Evolutionary conservation across 305 asterid species (phyloP).

Genomic region (Salvia sclarea): DNA sequence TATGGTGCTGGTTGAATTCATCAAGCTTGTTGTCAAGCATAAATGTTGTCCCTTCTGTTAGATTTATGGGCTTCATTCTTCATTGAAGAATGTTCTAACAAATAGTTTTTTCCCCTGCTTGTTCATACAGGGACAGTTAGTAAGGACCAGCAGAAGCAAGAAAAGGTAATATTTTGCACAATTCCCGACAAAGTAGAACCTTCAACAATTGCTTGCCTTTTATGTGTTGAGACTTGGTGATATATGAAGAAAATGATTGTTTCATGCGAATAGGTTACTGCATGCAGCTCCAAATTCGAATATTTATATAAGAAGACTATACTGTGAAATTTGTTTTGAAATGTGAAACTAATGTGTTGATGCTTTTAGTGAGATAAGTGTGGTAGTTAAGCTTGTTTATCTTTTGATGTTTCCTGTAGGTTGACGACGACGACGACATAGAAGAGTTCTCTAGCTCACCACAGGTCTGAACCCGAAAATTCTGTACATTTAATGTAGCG

Average conservation of each 20-base stretch:
- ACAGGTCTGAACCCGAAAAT: slow-evolving; percentile 34
- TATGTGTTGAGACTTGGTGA: slow-evolving; percentile 3
- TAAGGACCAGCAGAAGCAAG: slow-evolving; percentile 34
- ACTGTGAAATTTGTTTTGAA: too few relatives aligned
- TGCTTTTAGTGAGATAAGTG: not conserved
- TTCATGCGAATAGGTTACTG: not conserved
- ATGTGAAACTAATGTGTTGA: not conserved
- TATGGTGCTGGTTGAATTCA: slow-evolving; percentile 7
- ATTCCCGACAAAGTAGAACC: not conserved
- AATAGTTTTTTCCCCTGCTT: not conserved
- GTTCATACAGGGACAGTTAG: slow-evolving; percentile 36
- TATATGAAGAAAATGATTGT: not conserved
- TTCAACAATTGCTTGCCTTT: not conserved
- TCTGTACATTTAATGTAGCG: not conserved
- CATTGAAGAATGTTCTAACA: slow-evolving; percentile 1
- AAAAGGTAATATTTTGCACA: slow-evolving; percentile 38
- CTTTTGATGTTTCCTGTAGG: slow-evolving; percentile 40
- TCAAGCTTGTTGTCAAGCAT: slow-evolving; percentile 13
- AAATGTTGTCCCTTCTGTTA: not conserved
- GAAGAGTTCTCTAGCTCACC: slow-evolving; percentile 67
- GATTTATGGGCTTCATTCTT: not conserved
- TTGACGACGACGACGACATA: slow-evolving; percentile 51
- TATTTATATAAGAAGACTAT: too few relatives aligned
- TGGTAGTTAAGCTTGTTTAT: slow-evolving; percentile 11
- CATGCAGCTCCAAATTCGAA: too few relatives aligned